Conservation (phyloP, 495 filamentous ascomycete genomes). For the Aspergillus diversus region DNA sequence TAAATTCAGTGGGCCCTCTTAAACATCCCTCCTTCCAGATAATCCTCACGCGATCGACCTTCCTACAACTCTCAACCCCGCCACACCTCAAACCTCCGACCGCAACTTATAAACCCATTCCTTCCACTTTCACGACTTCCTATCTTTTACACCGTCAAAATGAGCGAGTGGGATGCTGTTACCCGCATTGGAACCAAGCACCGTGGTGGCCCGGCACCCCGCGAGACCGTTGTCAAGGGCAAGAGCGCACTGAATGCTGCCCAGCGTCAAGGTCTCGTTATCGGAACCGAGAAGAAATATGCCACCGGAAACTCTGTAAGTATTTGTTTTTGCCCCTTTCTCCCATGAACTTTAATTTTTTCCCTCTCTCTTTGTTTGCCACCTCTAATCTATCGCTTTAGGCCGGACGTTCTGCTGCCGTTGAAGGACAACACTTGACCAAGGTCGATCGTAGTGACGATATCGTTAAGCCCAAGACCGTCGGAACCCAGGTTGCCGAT, state of each 20-base stretch:
- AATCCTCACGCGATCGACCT: conserved; percentile 36
- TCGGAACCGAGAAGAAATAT: conserved; percentile 94
- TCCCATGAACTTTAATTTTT: neutral
- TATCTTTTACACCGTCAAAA: conserved; percentile 30
- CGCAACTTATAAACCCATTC: conserved; percentile 9
- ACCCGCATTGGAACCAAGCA: conserved; percentile 92
- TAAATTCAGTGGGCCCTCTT: conserved; percentile 38
- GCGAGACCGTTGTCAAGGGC: conserved; percentile 87
- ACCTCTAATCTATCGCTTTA: conserved; percentile 28
- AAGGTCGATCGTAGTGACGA: conserved; percentile 99
- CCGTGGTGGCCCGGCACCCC: conserved; percentile 60
- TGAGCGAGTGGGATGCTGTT: conserved; percentile 80
- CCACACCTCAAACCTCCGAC: conserved; percentile 14
- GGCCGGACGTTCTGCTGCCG: conserved; percentile 58
- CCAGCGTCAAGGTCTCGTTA: conserved; percentile 71
- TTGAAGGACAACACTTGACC: conserved; percentile 92
- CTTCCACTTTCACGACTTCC: neutral
- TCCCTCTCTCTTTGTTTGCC: conserved; percentile 3
- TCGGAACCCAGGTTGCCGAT: conserved; percentile 77
- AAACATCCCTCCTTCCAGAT: conserved; percentile 31
- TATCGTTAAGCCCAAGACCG: conserved; percentile 93
- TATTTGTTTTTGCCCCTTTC: conserved; percentile 24
- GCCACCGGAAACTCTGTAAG: conserved; percentile 75
- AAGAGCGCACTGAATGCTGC: conserved; percentile 90
- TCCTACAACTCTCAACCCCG: conserved; percentile 17